Conservation (phyloP, 352 stramenopile genomes). For the Pythium folliculosum region DNA sequence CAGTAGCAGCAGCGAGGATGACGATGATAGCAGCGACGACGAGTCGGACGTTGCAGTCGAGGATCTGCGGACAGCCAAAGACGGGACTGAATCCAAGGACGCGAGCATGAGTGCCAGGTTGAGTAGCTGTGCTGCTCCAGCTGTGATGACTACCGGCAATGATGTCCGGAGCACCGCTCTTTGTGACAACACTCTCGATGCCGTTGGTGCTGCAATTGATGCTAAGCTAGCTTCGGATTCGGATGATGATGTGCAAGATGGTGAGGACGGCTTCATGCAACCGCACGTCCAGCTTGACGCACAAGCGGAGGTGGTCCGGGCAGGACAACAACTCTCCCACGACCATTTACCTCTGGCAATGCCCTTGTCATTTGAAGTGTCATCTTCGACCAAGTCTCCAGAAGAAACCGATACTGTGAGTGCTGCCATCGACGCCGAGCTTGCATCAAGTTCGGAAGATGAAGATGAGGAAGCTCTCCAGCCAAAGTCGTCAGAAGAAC, state of each 20-base stretch:
- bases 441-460: constrained; percentile 18
- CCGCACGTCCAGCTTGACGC: not conserved
- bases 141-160: not conserved
- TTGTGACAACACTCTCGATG: not conserved
- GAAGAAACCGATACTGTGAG: not conserved
- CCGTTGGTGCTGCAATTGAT: constrained; percentile 27
- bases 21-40: constrained; percentile 15
- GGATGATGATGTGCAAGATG: not conserved
- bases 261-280: not conserved
- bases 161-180: not conserved
- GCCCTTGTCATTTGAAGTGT: not conserved
- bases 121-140: not conserved
- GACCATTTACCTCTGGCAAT: not conserved
- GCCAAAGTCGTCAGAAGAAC: not conserved
- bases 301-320: too few relatives aligned
- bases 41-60: not conserved
- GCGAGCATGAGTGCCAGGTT: too few relatives aligned
- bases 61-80: not conserved
- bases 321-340: not conserved
- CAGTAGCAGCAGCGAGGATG: constrained; percentile 13
- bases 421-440: constrained; percentile 24
- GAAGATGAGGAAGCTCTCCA: constrained; percentile 2
- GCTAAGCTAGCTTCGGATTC: constrained; percentile 39
- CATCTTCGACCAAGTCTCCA: not conserved
- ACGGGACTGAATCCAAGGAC: too few relatives aligned